phyloP scores from a whole-genome alignment of 148 eudicot genomes.

The Rhododendron mucronatum region DNA sequence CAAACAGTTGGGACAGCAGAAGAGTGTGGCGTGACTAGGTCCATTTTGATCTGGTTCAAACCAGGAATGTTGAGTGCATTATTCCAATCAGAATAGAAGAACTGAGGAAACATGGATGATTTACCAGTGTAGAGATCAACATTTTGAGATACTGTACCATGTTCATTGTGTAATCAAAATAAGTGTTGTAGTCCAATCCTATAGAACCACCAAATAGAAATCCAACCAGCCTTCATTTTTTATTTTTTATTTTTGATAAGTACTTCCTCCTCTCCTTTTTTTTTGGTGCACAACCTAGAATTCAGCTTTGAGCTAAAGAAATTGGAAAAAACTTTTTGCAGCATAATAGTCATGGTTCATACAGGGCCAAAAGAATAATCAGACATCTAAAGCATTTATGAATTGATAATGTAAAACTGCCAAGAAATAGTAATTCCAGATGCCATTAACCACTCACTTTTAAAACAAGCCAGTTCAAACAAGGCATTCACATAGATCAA shows the following conservation, averaged over 20 bases:
- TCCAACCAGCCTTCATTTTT: not conserved
- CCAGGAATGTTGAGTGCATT: not conserved
- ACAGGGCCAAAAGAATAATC: not conserved
- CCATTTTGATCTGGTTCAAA: not conserved
- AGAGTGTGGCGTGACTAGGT: not conserved
- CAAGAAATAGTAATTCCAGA: not conserved
- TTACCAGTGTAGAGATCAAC: not conserved
- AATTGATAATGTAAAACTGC: not conserved
- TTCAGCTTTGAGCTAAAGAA: constrained; percentile 4
- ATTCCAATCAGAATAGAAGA: not conserved
- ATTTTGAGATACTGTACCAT: not conserved
- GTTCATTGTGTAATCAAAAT: not conserved
- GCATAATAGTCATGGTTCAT: not conserved
- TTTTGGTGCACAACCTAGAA: not conserved
- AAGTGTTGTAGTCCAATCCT: not conserved
- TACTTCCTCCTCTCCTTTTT: not conserved
- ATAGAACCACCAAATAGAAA: not conserved
- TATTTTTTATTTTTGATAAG: no score
- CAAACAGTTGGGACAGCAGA: not conserved
- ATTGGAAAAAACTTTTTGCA: not conserved
- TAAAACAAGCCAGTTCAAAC: not conserved
- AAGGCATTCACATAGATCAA: not conserved
- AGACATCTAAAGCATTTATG: not conserved
- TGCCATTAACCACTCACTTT: not conserved
- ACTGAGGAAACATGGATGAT: not conserved